phyloP scores from a whole-genome alignment of 306 rosid species.

The Acacia acuminata region DNA sequence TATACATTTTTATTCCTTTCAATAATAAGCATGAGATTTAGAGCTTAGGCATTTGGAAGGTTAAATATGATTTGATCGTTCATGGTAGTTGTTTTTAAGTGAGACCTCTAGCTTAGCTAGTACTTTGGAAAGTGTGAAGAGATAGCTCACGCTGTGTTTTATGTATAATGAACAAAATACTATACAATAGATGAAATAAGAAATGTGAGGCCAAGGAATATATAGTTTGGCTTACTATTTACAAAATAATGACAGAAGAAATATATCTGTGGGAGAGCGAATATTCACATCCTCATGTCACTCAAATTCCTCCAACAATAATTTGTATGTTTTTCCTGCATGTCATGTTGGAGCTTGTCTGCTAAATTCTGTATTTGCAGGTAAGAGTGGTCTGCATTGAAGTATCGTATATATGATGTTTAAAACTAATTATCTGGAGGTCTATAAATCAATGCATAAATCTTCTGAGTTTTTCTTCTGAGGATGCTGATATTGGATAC shows the following conservation, averaged over 20 bases:
- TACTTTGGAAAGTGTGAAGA: not conserved
- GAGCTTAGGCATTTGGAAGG: not conserved
- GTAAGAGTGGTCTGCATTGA: not conserved
- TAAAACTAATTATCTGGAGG: not conserved
- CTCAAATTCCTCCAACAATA: not conserved
- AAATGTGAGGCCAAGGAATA: not conserved
- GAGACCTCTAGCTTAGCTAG: not conserved
- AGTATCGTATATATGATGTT: not conserved
- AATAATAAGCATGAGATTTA: not conserved
- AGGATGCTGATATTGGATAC: not conserved
- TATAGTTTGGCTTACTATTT: not conserved
- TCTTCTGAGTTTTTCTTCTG: slow-evolving; percentile 28
- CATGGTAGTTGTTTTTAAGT: not conserved
- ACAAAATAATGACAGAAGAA: not conserved
- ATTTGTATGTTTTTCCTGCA: not conserved
- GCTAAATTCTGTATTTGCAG: not conserved
- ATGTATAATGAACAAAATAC: not conserved
- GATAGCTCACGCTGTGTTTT: not conserved
- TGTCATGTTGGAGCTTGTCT: not conserved
- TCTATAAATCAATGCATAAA: not conserved
- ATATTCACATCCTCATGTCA: not conserved
- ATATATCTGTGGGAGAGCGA: not conserved
- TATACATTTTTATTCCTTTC: not conserved
- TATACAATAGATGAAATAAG: not conserved
- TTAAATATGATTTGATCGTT: not conserved